These are phyloP conservation scores for Fusarium sp. DNA, from an alignment of 2,329 filamentous ascomycete species.

Conservation along the genomic window DNA sequence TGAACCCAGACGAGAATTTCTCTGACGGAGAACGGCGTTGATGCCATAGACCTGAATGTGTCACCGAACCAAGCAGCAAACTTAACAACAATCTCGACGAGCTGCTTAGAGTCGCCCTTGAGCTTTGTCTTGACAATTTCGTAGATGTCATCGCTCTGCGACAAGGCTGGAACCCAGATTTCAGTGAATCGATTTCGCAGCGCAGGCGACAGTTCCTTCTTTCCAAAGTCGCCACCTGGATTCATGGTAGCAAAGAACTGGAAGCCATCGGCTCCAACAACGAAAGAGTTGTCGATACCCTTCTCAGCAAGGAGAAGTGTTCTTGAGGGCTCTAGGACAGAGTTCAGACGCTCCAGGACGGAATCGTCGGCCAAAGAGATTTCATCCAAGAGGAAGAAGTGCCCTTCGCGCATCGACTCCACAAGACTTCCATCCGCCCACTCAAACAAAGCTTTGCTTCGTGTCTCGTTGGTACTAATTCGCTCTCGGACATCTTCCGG, in stretches of 20 bases:
- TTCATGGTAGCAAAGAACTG: conserved; percentile 99
- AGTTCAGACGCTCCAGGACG: conserved; percentile 95
- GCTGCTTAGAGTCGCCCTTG: conserved; percentile 61
- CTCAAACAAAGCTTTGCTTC: conserved; percentile 89
- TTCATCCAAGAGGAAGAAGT: conserved; percentile 95
- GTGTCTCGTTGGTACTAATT: conserved; percentile 64
- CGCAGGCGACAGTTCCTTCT: conserved; percentile 95
- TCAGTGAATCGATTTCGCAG: conserved; percentile 97
- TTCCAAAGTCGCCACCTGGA: conserved; percentile 97
- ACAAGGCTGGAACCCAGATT: conserved; percentile 95
- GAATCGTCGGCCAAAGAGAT: conserved; percentile 98
- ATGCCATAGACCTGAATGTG: conserved; percentile 79
- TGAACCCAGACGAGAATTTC: conserved; percentile 94
- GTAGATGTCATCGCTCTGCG: conserved; percentile 84
- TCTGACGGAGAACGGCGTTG: conserved; percentile 86
- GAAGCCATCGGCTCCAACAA: conserved; percentile 82
- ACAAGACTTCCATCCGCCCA: conserved; percentile 96
- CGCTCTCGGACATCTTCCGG: conserved; percentile 61
- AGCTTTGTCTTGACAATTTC: conserved; percentile 89
- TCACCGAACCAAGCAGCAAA: conserved; percentile 95
- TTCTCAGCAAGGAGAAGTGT: conserved; percentile 94
- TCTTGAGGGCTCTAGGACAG: conserved; percentile 89
- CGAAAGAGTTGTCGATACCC: conserved; percentile 83
- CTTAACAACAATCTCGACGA: conserved; percentile 78
- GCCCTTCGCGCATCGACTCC: conserved; percentile 89